phyloP scores from a whole-genome alignment of 129 eudicot species.

The Helichrysum umbraculigerum region DNA sequence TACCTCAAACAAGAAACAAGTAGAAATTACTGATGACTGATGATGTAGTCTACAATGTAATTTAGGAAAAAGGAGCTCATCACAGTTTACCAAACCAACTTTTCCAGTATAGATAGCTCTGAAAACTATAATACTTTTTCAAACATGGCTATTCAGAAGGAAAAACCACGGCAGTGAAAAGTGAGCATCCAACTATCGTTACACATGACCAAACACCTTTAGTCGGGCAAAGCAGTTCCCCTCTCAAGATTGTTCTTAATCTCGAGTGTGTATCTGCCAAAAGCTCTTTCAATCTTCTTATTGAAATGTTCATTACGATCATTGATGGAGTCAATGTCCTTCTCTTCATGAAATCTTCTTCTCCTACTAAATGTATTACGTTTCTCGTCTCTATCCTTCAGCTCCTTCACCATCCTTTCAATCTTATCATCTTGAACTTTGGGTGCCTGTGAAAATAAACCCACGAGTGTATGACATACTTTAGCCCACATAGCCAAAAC shows the following conservation, averaged over 20 bases:
- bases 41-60: background rate
- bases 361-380: conserved; percentile 81
- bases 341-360: conserved; percentile 87
- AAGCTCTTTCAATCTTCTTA: conserved; percentile 96
- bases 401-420: conserved; percentile 93
- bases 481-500: background rate
- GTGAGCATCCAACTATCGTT: background rate
- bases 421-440: conserved; percentile 76
- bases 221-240: conserved; percentile 99
- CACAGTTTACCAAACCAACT: background rate
- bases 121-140: background rate
- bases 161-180: background rate
- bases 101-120: background rate
- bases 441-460: conserved; percentile 56
- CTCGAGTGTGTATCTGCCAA: conserved; percentile 92
- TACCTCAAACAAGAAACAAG: background rate
- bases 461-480: background rate
- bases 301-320: conserved; percentile 98
- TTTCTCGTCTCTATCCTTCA: conserved; percentile 93
- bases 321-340: conserved; percentile 93
- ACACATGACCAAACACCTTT: conserved; percentile 17
- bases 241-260: conserved; percentile 97
- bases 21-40: background rate
- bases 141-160: background rate
- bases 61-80: background rate